Evolutionary conservation across 495 filamentous ascomycete species (phyloP).

Genomic region (Xylona heveae): DNA sequence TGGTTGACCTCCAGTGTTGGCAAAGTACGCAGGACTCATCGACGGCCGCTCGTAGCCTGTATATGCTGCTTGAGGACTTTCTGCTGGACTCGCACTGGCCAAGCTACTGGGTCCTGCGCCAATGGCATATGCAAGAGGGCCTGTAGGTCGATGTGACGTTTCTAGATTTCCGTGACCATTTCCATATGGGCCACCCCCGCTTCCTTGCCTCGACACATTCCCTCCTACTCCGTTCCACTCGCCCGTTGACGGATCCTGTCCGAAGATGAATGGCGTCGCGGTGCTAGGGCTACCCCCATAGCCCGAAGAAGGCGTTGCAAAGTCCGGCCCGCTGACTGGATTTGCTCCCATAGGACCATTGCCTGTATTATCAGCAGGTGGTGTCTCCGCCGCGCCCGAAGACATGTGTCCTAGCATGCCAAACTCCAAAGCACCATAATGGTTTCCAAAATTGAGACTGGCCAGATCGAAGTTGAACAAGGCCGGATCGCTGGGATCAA

Average conservation of each 20-base stretch:
- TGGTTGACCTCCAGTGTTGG: too few species aligned
- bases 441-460: slow-evolving; percentile 84
- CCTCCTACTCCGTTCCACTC: slow-evolving; percentile 16
- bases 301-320: slow-evolving; percentile 9
- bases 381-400: slow-evolving; percentile 60
- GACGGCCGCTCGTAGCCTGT: too few species aligned
- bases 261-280: slow-evolving; percentile 8
- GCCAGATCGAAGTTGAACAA: slow-evolving; percentile 87
- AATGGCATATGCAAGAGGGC: slow-evolving; percentile 49
- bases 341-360: slow-evolving; percentile 15
- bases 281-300: slow-evolving; percentile 8
- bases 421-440: slow-evolving; percentile 85
- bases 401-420: slow-evolving; percentile 90
- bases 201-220: slow-evolving; percentile 16
- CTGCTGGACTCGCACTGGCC: slow-evolving; percentile 30
- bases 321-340: slow-evolving; percentile 3
- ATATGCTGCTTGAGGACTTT: too few species aligned
- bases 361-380: slow-evolving; percentile 32
- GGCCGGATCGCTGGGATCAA: slow-evolving; percentile 78
- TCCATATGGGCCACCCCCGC: slow-evolving; percentile 9
- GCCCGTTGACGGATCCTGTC: slow-evolving; percentile 6
- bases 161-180: slow-evolving; percentile 7
- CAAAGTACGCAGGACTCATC: slow-evolving; percentile 6
- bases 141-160: slow-evolving; percentile 16
- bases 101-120: slow-evolving; percentile 40